Base-by-base conservation (phyloP, 345 rosid genomes). In the Eucalyptus shirleyi region DNA sequence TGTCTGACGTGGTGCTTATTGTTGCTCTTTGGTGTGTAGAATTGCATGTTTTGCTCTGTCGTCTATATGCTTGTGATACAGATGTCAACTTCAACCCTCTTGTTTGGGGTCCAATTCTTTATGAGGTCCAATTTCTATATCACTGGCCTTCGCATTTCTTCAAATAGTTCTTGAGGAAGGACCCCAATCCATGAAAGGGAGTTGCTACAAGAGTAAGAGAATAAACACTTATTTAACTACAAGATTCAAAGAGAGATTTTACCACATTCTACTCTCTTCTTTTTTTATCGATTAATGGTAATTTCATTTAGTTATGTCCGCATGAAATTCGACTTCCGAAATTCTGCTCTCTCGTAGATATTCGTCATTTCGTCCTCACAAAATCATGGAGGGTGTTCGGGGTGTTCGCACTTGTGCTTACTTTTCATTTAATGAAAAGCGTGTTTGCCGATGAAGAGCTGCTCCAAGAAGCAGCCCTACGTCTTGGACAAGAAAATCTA, bases 251-350 rank as follows among this genome's bases (percentile, higher is more conserved):
- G 67, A 60, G 17, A 60, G 67, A 28, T 6, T 26, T 60, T 28
- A 60, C n/a, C 2, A 60, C n/a, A 28, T 3, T 60, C 67, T 60
- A 60, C 67, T 60, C 44, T 42, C 17, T 3, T 12, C 2, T 12
- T 60, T 12, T 28, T 12, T 19, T 0, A 2, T 23, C 5, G 15
- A 0, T 5, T 59, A 2, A 24, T 26, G 7, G 2, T 59, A 24
- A 59, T 59, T 26, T 59, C 65, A 59, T 26, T 59, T 26, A 2
- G 14, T 26, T 59, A 24, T 12, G 26, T 59, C 65, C 0, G 65
- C 65, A 26, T 24, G 65, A 59, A 11, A 59, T 59, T 24, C 30
- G 6, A 5, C 24, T 18, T 8, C 59, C 30, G 13, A 59, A 24
- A 59, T 59, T 26, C 65, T 12, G n/a, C n/a, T 56, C 13, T 45